Evolutionary conservation across 352 stramenopile genomes (phyloP).

Genomic region (Phytophthora sansomeana): DNA sequence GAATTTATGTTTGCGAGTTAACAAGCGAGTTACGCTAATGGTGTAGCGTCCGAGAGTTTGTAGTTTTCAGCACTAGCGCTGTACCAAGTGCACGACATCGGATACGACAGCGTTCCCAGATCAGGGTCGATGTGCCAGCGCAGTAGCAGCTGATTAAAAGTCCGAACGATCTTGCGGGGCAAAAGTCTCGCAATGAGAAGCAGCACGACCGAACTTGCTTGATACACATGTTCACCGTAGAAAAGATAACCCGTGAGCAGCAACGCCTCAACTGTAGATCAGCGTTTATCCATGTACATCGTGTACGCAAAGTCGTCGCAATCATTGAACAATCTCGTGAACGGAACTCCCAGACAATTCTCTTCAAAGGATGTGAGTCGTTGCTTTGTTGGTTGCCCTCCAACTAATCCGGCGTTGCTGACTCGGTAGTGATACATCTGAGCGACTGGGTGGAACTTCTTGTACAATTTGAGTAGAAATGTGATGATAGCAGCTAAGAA

Average conservation of each 20-base stretch:
- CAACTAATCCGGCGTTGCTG: constrained; percentile 18
- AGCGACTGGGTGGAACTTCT: constrained; percentile 5
- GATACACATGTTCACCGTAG: constrained; percentile 31
- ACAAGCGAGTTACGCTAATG: constrained; percentile 5
- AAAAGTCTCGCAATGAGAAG: constrained; percentile 28
- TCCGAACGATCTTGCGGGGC: constrained; percentile 30
- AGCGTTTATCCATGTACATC: constrained; percentile 13
- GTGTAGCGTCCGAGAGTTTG: constrained; percentile 26
- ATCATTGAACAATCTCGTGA: constrained; percentile 35
- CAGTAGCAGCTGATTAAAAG: constrained; percentile 34
- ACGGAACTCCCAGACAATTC: constrained; percentile 28
- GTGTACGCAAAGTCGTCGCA: constrained; percentile 35
- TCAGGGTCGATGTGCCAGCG: constrained; percentile 31
- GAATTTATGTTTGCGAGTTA: no score
- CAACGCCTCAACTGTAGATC: constrained; percentile 29
- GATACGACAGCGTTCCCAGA: constrained; percentile 13
- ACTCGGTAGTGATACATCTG: constrained; percentile 26
- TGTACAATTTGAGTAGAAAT: constrained; percentile 14
- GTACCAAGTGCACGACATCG: constrained; percentile 34
- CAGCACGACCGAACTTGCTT: constrained; percentile 26
- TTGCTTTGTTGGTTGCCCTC: not conserved
- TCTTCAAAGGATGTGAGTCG: constrained; percentile 29
- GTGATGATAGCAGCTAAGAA: constrained; percentile 22
- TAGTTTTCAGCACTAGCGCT: constrained; percentile 28
- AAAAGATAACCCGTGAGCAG: constrained; percentile 34